These are phyloP conservation scores for Dendrobium officinale DNA, from an alignment of 106 monocot genomes.

Conservation along the genomic window DNA sequence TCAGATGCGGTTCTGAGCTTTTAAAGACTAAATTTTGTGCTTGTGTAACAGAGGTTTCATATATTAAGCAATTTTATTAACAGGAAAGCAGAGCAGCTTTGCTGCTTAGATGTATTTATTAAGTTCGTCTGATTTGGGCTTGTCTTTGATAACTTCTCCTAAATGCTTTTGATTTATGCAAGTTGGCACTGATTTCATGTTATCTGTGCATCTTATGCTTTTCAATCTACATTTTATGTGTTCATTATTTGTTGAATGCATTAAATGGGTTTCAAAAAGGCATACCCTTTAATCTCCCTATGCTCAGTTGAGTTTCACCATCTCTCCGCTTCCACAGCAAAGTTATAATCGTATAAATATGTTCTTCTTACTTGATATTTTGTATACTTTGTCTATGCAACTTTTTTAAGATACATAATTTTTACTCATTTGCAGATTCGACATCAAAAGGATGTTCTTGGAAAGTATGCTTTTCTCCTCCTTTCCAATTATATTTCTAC, in stretches of 20 bases:
- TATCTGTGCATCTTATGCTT: not conserved
- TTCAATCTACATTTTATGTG: not conserved
- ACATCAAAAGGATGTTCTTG: slow-evolving; percentile 17
- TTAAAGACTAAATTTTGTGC: not conserved
- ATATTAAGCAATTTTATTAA: not conserved
- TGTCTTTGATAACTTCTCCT: not conserved
- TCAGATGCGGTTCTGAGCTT: not conserved
- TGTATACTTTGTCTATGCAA: not conserved
- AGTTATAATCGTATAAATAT: not conserved
- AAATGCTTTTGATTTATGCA: not conserved
- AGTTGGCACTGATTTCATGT: not conserved
- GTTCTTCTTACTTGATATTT: not conserved
- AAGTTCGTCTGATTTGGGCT: not conserved
- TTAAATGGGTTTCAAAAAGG: not conserved
- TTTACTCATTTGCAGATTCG: slow-evolving; percentile 14
- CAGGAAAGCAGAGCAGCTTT: not conserved
- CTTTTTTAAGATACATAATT: not conserved
- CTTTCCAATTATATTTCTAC: slow-evolving; percentile 17
- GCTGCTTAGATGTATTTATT: not conserved
- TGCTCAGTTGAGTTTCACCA: not conserved
- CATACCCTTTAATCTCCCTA: not conserved
- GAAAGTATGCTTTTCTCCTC: slow-evolving; percentile 6
- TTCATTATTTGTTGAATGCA: not conserved
- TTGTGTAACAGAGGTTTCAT: not conserved
- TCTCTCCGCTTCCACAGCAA: not conserved